A percentile compares a stretch with the other conserved stretches of the same genome.
Conservation (phyloP, 1,139 yeast genomes). For the Debaryomyces subglobosus region DNA sequence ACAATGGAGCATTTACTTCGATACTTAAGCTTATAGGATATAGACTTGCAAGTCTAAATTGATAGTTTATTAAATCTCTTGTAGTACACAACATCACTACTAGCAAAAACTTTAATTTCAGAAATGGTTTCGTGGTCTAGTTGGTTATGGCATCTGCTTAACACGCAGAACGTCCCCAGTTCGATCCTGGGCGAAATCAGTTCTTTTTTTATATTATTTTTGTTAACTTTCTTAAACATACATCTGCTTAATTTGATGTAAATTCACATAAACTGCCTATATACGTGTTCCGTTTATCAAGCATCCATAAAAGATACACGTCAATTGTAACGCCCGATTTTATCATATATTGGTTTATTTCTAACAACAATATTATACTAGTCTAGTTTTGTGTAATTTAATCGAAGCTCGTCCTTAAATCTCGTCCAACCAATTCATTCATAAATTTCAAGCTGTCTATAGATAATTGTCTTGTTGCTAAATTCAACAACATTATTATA, state of each 20-base stretch:
- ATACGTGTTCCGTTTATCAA: background rate
- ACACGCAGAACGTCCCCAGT: constrained; percentile 99
- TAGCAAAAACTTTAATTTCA: background rate
- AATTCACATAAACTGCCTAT: background rate
- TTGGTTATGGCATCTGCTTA: constrained; percentile 99
- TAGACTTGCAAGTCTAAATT: background rate
- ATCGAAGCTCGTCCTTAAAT: constrained; percentile 7
- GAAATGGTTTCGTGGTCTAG: constrained; percentile 79
- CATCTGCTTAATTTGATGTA: background rate
- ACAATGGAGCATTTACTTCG: background rate
- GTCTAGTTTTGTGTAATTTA: constrained; percentile 13
- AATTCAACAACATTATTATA: constrained; percentile 2
- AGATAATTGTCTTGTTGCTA: constrained; percentile 4
- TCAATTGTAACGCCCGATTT: background rate
- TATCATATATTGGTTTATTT: background rate
- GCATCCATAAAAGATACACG: background rate
- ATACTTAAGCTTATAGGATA: background rate
- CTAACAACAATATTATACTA: background rate
- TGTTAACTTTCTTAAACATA: background rate
- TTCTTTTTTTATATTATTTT: constrained; percentile 2
- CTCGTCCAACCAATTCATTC: constrained; percentile 16
- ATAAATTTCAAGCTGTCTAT: constrained; percentile 10
- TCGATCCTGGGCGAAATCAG: constrained; percentile 96
- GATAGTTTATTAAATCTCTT: background rate
- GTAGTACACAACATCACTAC: background rate